Evolutionary conservation across 768 basidiomycete species (phyloP).

Genomic region (Rhodotorula kratochvilovae): DNA sequence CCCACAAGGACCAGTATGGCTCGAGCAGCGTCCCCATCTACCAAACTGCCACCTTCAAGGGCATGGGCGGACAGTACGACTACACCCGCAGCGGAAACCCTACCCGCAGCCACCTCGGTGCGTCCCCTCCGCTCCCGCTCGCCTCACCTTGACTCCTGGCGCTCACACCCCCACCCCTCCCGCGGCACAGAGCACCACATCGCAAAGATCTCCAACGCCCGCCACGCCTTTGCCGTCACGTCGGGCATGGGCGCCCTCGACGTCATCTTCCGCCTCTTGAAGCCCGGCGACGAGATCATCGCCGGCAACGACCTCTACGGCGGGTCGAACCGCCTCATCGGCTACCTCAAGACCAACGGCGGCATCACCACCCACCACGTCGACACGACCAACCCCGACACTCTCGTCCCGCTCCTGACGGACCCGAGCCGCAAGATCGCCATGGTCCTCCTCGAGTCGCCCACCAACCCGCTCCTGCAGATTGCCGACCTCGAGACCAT

Average conservation of each 20-base stretch:
- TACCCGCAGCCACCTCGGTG: slow-evolving; percentile 88
- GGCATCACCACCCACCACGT: slow-evolving; percentile 88
- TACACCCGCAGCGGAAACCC: slow-evolving; percentile 95
- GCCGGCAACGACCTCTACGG: slow-evolving; percentile 92
- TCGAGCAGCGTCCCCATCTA: slow-evolving; percentile 94
- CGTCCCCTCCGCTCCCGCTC: slow-evolving; percentile 37
- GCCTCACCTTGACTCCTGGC: neutral
- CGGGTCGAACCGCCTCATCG: slow-evolving; percentile 89
- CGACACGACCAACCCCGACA: slow-evolving; percentile 73
- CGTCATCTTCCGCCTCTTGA: slow-evolving; percentile 84
- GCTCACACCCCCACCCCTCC: neutral
- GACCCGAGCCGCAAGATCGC: slow-evolving; percentile 49
- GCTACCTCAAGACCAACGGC: slow-evolving; percentile 78
- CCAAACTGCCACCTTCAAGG: slow-evolving; percentile 97
- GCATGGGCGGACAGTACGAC: slow-evolving; percentile 75
- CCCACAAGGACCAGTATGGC: slow-evolving; percentile 89
- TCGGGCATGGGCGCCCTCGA: slow-evolving; percentile 99
- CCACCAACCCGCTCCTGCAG: slow-evolving; percentile 94
- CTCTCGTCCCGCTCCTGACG: slow-evolving; percentile 59
- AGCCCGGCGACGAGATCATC: slow-evolving; percentile 91
- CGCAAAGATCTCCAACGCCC: slow-evolving; percentile 90
- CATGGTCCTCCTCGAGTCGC: slow-evolving; percentile 95
- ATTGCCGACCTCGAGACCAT: slow-evolving; percentile 84
- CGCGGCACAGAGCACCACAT: slow-evolving; percentile 84
- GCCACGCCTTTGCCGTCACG: slow-evolving; percentile 82